A percentile compares a stretch with the other conserved stretches of the same genome.
Evolutionary conservation across 2,329 filamentous ascomycete species (phyloP).

Genomic region (Monosporascus sp.): DNA sequence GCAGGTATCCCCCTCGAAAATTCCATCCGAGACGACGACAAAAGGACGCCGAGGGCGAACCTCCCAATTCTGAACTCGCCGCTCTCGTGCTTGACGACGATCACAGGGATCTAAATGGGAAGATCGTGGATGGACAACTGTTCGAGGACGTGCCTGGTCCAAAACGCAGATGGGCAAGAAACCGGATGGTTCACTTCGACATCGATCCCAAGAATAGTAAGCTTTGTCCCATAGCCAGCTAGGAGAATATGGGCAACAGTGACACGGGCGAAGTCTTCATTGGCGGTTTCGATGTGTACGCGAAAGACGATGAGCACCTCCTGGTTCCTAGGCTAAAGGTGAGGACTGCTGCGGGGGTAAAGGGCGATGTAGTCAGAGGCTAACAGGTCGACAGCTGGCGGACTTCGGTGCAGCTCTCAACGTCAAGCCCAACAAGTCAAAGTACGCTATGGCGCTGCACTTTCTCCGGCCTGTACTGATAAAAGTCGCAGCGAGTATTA

Average conservation of each 20-base stretch:
- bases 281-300: conserved; percentile 3
- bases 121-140: conserved; percentile 10
- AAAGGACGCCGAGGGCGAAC: background rate
- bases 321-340: conserved; percentile 17
- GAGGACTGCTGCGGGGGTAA: background rate
- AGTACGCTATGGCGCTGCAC: conserved; percentile 4
- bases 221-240: background rate
- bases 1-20: conserved; percentile 17
- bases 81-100: background rate
- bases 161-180: conserved; percentile 10
- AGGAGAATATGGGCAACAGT: background rate
- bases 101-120: conserved; percentile 1
- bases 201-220: conserved; percentile 17
- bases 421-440: conserved; percentile 13
- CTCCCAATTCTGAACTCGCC: background rate
- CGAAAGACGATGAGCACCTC: conserved; percentile 13
- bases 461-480: no score
- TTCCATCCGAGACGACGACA: conserved; percentile 14
- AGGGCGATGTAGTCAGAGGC: background rate
- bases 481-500: conserved; percentile 8
- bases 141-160: conserved; percentile 11
- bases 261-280: conserved; percentile 12
- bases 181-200: conserved; percentile 17
- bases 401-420: conserved; percentile 13
- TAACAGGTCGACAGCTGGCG: conserved; percentile 6